Base-by-base conservation (phyloP, 2,329 filamentous ascomycete genomes). In the Cadophora gregata region DNA sequence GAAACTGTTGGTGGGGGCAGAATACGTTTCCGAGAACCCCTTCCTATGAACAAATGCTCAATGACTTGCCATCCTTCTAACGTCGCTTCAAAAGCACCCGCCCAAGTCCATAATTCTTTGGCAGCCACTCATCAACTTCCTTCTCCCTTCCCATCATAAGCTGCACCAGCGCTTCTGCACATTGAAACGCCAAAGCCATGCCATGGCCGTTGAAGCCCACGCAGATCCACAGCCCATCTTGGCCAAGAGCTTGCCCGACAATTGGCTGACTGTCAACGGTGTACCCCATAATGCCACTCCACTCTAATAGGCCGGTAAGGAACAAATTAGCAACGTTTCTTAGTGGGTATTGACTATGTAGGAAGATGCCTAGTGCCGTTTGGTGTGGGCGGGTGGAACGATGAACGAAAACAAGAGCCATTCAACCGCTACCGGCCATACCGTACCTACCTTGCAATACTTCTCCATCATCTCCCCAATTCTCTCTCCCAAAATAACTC, bases 201-300 rank as follows among this genome's bases (percentile, higher is more conserved):
- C 71, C 70, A 69, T 74, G 71, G 5, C 70, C 71, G 63, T 74
- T 27, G 55, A 74, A 72, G 4, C 68, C 71, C 12, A 65, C 72
- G 56, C 64, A 74, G 70, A 73, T 64, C 73, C 69, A 77, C 16
- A 76, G 53, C 1, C 71, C 75, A n/a, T 79, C 69, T 50, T 81
- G 75, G 0, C 75, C 79, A 1, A 80, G 80, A 65, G 85, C 77
- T 69, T 80, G 77, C 0, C 85, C 85, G 1, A 87, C 82, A 51
- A 85, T 77, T 0, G 85, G 84, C 51, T 83, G 76, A 0, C 79
- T 79, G 70, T 88, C 85, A 1, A 80, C 77, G 5, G 82, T 84
- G 68, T 82, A 85, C 0, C 83, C 85, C 82, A 86, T 86, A 71
- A 87, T 85, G 2, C 85, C 85, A 9, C 81, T 81, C 84, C 84